These are phyloP conservation scores for Trametes cingulata DNA, from an alignment of 768 basidiomycete species.

Conservation along the genomic window DNA sequence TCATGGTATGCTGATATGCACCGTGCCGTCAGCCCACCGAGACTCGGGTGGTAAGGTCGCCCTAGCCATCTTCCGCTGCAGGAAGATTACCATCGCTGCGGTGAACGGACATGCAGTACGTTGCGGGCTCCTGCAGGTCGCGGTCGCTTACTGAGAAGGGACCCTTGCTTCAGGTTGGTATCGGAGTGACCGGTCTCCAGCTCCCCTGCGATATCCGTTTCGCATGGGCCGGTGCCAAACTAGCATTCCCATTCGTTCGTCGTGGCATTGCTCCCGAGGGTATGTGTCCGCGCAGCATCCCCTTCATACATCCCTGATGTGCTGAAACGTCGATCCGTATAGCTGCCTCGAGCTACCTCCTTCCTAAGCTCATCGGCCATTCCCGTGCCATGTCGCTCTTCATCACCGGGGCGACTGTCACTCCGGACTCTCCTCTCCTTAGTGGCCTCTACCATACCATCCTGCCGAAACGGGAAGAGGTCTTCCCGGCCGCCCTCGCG, in stretches of 20 bases:
- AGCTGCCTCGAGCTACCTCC: conserved; percentile 48
- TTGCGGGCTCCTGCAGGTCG: neutral
- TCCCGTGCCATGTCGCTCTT: conserved; percentile 54
- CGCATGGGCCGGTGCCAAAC: conserved; percentile 51
- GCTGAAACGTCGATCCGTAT: neutral
- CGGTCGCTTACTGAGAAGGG: neutral
- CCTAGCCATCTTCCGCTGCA: conserved; percentile 50
- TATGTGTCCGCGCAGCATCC: conserved; percentile 19
- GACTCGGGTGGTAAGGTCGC: conserved; percentile 50
- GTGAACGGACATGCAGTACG: conserved; percentile 52
- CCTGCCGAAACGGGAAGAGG: conserved; percentile 49
- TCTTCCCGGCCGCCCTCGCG: conserved; percentile 51
- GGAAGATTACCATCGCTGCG: conserved; percentile 54
- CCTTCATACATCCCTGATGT: neutral
- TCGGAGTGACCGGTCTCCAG: conserved; percentile 51
- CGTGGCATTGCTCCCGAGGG: conserved; percentile 53
- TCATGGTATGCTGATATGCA: too few relatives aligned
- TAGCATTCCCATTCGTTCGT: conserved; percentile 51
- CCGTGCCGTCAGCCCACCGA: conserved; percentile 40
- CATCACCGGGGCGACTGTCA: conserved; percentile 46
- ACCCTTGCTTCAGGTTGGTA: conserved; percentile 38
- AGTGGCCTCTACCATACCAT: conserved; percentile 48
- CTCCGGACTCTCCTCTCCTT: conserved; percentile 46
- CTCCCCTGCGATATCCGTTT: conserved; percentile 56
- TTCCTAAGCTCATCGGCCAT: conserved; percentile 55